Evolutionary conservation across 2,329 filamentous ascomycete genomes (phyloP), one percentile per base, ranked within the genome.

Genomic region (Colletotrichum phormii): DNA sequence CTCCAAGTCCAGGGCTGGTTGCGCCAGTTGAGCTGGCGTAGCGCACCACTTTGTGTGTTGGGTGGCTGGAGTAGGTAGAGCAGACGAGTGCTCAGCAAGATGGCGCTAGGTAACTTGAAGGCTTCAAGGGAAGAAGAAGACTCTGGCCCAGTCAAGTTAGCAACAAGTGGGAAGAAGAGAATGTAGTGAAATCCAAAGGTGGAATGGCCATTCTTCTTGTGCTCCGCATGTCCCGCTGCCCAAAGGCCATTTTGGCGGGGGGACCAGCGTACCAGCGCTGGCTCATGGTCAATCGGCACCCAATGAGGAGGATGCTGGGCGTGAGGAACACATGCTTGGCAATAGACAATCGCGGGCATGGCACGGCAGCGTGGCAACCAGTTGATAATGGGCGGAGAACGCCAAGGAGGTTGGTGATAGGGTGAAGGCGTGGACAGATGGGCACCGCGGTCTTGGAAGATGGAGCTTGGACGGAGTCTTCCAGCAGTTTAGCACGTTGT

Each of bases 331-430:
- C 60, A 71, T 70, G 71, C 71, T 72, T 72, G 71, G 71, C 71
- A 35, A 72, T 60, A 70, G 71, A 72, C 70, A 57, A 70, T 72
- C 66, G 66, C 66, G 66, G 71, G 66, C 71, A 65, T 72, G 71
- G 71, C 71, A 72, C 71, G 71, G 71, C 66, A 70, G 42, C 66
- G 60, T 72, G 71, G 66, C 71, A 70, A 65, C 66, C 71, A 60
- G 66, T 72, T 65, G 66, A 65, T 70, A 29, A 61, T 64, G 54
- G 60, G 71, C 71, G 71, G 71, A 72, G 71, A 70, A 68, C 37
- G 71, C 71, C 71, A 72, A 72, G 71, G 37, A 64, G 42, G 15
- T 37, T 61, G 49, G 65, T 70, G 66, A 72, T 70, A 57, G 66
- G 66, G 15, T 24, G 54, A 29, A 15, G 22, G 13, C 46, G 61